These are phyloP conservation scores for Pseudoturritis turrita DNA, from an alignment of 345 rosid species.

Conservation along the genomic window DNA sequence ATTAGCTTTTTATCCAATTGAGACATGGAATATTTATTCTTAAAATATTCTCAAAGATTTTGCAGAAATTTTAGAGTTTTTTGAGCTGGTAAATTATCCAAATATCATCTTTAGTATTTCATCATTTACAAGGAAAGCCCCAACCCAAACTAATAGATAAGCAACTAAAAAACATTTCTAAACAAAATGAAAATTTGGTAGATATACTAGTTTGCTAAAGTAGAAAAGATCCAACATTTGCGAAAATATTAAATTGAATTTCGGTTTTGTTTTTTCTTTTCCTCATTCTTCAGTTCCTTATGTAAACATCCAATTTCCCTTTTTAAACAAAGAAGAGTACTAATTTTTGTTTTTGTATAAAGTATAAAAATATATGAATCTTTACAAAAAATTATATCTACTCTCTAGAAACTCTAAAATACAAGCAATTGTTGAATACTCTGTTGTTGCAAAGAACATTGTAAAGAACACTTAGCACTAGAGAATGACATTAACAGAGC, in stretches of 20 bases:
- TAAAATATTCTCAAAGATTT: background rate
- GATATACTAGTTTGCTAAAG: background rate
- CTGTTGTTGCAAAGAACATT: background rate
- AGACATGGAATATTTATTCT: constrained; percentile 22
- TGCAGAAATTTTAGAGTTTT: background rate
- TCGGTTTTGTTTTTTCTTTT: background rate
- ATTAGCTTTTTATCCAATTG: constrained; percentile 19
- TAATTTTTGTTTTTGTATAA: background rate
- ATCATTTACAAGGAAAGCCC: background rate
- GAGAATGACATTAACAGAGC: constrained; percentile 24
- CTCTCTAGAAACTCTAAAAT: constrained; percentile 1
- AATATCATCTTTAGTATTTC: background rate
- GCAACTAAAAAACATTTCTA: background rate
- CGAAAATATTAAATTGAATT: background rate
- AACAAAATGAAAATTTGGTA: background rate
- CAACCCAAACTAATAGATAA: background rate
- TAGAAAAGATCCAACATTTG: background rate
- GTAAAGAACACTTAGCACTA: constrained; percentile 4
- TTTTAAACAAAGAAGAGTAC: background rate
- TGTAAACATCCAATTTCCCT: background rate
- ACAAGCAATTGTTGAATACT: constrained; percentile 19
- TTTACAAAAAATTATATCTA: background rate
- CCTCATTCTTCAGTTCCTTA: background rate
- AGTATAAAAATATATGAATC: background rate
- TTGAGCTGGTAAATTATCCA: background rate